Base-by-base conservation (phyloP, 106 monocot genomes). In the Allium sativum region DNA sequence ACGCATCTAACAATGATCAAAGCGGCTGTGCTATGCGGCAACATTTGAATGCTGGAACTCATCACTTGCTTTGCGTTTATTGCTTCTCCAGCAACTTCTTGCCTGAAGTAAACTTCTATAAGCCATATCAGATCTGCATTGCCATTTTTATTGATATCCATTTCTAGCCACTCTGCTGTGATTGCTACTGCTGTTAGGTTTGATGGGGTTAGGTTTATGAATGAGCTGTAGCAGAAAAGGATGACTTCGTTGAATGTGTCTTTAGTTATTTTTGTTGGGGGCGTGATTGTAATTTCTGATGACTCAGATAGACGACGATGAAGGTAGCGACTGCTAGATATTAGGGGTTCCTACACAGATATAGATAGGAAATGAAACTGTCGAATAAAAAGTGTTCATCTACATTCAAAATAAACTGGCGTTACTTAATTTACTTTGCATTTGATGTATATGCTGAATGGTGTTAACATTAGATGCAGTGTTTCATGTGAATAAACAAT, bases 121-220 rank as follows among this genome's bases (percentile, higher is more conserved):
- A 20, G 62, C 67, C 71, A 64, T 43, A 66, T 18, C 19, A 96
- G 55, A 17, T 56, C 41, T 5, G 71, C 78, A 9, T 53, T 63
- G 8, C 57, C 66, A 22, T 17, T 69, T 47, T 54, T 43, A 48
- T 68, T 68, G 6, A 41, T 68, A 58, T 69, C 48, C 81, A 96
- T 73, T 65, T 84, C 84, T 51, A 96, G 84, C 82, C 74, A 79
- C 46, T 74, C 87, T 3, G 82, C 87, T 15, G 84, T 79, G 21
- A 76, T 65, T 4, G 70, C 57, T 11, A 84, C n/a, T 45, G 70
- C 68, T 21, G 74, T 74, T 67, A 96, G 66, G 73, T 78, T 87
- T 31, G 53, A 65, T 45, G 84, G 84, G 18, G 95, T 79, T 42
- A 96, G 56, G 41, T 52, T 42, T 70, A 80, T 53, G 56, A 61